Conservation (phyloP, 768 basidiomycete genomes). For the Omphalotus guepiniiformis region DNA sequence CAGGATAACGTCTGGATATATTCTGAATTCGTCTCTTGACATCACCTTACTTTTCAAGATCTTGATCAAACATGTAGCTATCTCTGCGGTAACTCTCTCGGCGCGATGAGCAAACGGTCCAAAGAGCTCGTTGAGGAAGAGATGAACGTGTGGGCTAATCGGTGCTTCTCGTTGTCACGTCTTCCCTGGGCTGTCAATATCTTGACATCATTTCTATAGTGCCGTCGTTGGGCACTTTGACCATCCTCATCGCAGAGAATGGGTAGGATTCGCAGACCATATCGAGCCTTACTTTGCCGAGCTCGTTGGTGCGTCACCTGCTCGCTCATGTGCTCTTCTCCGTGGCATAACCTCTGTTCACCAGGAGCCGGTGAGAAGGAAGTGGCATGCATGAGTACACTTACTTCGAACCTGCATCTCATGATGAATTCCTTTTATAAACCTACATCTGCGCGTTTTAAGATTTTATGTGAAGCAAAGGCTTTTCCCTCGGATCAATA, state of each 20-base stretch:
- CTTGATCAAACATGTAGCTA: constrained; percentile 64
- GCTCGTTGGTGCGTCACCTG: constrained; percentile 62
- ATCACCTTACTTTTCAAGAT: constrained; percentile 24
- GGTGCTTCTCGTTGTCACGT: constrained; percentile 35
- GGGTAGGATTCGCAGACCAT: constrained; percentile 73
- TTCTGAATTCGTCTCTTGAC: not conserved
- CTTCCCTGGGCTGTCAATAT: constrained; percentile 14
- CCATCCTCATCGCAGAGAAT: constrained; percentile 81
- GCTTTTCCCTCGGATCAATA: constrained; percentile 98
- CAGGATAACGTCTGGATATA: constrained; percentile 28
- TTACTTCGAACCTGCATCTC: constrained; percentile 94
- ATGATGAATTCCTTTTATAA: constrained; percentile 94
- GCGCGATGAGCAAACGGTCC: constrained; percentile 73
- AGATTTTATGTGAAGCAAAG: constrained; percentile 90
- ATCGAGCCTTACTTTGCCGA: constrained; percentile 74
- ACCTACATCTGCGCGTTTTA: constrained; percentile 79
- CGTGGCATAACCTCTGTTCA: not conserved
- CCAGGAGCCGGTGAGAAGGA: constrained; percentile 83
- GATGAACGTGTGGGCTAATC: constrained; percentile 75
- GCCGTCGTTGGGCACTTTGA: constrained; percentile 86
- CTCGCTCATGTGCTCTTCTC: not conserved
- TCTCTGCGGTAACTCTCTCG: constrained; percentile 95
- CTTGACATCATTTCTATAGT: constrained; percentile 47
- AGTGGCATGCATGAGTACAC: constrained; percentile 92
- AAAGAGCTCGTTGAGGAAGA: constrained; percentile 75